Evolutionary conservation across 371 early-diverging fungal species (phyloP).

Genomic region (Zopfochytrium polystomum): DNA sequence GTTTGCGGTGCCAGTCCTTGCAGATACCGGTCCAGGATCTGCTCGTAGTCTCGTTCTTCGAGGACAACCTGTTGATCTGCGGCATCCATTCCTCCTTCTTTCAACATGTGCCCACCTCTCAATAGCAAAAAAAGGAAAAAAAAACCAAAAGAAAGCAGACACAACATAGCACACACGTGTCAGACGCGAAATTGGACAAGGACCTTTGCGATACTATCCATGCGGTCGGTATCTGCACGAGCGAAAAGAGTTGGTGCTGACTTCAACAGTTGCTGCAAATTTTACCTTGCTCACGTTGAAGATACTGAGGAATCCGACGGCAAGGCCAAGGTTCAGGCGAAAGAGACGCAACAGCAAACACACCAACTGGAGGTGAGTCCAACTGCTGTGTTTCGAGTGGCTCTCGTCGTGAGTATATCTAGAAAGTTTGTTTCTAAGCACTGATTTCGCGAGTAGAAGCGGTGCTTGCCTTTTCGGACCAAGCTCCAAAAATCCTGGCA

Average conservation of each 20-base stretch:
- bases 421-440: not conserved
- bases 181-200: too few species aligned
- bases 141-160: too few species aligned
- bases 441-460: constrained; percentile 1
- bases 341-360: not conserved
- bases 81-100: too few species aligned
- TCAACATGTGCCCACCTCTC: too few species aligned
- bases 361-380: not conserved
- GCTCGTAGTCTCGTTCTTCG: constrained; percentile 1
- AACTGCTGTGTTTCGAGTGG: not conserved
- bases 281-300: constrained; percentile 22
- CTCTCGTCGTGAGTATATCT: constrained; percentile 5
- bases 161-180: too few species aligned
- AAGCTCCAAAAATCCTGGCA: constrained; percentile 17
- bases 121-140: too few species aligned
- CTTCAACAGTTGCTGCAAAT: too few species aligned
- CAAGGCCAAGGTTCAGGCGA: not conserved
- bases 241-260: too few species aligned
- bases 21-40: constrained; percentile 8
- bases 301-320: constrained; percentile 3
- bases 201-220: too few species aligned
- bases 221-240: too few species aligned
- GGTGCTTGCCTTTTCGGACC: constrained; percentile 13
- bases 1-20: constrained; percentile 2
- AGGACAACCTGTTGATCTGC: not conserved